These are phyloP conservation scores for Starmerella etchellsii DNA, from an alignment of 805 yeast species.

Conservation along the genomic window DNA sequence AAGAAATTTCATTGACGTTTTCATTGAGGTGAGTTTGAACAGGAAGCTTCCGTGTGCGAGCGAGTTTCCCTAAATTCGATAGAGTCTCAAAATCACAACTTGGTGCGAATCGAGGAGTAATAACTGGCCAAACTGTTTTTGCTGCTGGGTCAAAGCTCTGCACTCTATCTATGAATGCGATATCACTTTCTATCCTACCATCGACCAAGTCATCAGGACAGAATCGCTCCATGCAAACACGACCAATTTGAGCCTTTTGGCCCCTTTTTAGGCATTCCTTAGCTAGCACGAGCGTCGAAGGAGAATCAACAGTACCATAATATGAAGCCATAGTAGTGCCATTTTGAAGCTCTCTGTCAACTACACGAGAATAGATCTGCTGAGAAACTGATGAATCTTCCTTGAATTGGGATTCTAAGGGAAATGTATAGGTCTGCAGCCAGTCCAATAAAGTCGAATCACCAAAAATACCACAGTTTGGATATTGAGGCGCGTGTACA, in stretches of 20 bases:
- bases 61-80: constrained; percentile 47
- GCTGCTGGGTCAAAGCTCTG: constrained; percentile 39
- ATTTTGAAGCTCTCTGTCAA: constrained; percentile 52
- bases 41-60: constrained; percentile 39
- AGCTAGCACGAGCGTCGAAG: constrained; percentile 65
- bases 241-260: constrained; percentile 83
- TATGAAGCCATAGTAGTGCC: constrained; percentile 93
- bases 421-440: constrained; percentile 80
- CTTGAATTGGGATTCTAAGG: constrained; percentile 59
- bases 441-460: constrained; percentile 77
- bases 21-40: constrained; percentile 90
- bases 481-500: constrained; percentile 75
- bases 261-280: constrained; percentile 52
- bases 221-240: constrained; percentile 85
- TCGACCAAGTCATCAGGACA: constrained; percentile 53
- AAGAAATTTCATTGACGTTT: constrained; percentile 56
- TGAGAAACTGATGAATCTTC: constrained; percentile 37
- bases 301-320: constrained; percentile 75
- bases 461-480: constrained; percentile 73
- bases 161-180: constrained; percentile 45
- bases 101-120: constrained; percentile 93
- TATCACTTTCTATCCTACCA: constrained; percentile 43
- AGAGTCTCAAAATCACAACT: constrained; percentile 58
- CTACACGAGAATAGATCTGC: constrained; percentile 50
- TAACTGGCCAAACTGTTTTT: constrained; percentile 50